These are phyloP conservation scores for Catharanthus roseus DNA, from an alignment of 257 asterid species.

Conservation along the genomic window DNA sequence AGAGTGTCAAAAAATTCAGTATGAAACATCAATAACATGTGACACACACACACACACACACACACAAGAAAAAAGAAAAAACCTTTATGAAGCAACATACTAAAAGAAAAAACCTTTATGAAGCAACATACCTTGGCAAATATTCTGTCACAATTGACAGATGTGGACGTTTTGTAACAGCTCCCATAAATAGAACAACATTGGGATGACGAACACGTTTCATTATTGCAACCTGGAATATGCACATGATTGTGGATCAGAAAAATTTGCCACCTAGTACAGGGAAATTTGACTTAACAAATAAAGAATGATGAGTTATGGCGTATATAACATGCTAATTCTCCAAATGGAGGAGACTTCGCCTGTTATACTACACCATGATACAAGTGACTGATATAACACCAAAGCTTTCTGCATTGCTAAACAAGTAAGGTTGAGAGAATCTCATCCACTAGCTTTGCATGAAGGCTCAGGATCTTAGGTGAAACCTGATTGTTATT, in stretches of 20 bases:
- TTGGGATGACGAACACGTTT: conserved; percentile 97
- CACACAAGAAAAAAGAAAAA: too few relatives aligned
- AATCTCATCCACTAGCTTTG: background rate
- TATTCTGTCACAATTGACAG: conserved; percentile 94
- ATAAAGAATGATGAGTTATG: background rate
- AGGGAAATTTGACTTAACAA: background rate
- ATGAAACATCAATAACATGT: too few relatives aligned
- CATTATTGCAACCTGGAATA: conserved; percentile 86
- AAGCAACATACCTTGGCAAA: conserved; percentile 63
- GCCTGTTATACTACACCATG: background rate
- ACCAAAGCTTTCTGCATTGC: background rate
- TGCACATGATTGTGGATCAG: background rate
- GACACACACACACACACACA: too few relatives aligned
- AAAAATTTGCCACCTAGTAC: background rate
- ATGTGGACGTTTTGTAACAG: conserved; percentile 85
- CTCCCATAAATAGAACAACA: conserved; percentile 97
- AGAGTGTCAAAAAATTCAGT: background rate
- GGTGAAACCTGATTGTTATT: background rate
- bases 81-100: conserved; percentile 23
- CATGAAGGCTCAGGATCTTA: background rate
- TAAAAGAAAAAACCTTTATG: too few relatives aligned
- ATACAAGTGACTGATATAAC: background rate
- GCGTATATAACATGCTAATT: background rate
- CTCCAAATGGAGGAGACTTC: background rate
- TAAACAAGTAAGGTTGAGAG: background rate